Percentiles rank a stretch among this genome's conserved stretches.
Evolutionary conservation across 208 protist genomes (phyloP).

Genomic region (Trypanosoma melophagium): DNA sequence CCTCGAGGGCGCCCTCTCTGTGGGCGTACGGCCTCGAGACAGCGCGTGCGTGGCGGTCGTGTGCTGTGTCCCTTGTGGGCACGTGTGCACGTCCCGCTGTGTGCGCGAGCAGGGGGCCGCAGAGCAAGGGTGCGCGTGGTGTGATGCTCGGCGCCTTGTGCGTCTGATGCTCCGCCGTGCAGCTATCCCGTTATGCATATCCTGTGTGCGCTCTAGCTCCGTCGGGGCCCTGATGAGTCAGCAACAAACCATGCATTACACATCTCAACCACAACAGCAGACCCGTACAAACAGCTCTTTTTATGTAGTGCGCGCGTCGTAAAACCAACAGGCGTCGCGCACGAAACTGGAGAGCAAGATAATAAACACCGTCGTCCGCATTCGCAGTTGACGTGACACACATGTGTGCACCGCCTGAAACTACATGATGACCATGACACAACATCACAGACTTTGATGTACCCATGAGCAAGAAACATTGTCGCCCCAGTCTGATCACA

Average conservation of each 20-base stretch:
- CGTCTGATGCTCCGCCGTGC: conserved; percentile 10
- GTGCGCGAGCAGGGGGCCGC: conserved; percentile 2
- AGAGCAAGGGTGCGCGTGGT: too few relatives aligned
- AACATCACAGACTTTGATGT: conserved; percentile 40
- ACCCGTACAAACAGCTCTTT: too few relatives aligned
- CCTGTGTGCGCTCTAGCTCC: too few relatives aligned
- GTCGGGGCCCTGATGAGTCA: too few relatives aligned
- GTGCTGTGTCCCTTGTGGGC: neutral
- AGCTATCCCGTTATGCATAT: too few relatives aligned
- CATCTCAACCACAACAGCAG: too few relatives aligned
- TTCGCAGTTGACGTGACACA: too few relatives aligned
- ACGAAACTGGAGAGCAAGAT: conserved; percentile 28
- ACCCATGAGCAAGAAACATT: conserved; percentile 29
- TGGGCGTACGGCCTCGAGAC: conserved; percentile 39
- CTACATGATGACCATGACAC: conserved; percentile 30
- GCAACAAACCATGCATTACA: too few relatives aligned
- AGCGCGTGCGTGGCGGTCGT: conserved; percentile 2
- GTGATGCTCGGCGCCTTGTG: too few relatives aligned
- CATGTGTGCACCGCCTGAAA: too few relatives aligned
- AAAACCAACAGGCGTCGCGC: conserved; percentile 17
- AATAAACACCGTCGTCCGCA: neutral
- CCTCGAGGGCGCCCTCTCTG: conserved; percentile 34
- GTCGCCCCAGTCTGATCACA: conserved; percentile 31
- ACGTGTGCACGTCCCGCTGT: neutral
- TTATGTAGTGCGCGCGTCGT: too few relatives aligned